These are phyloP conservation scores for Castanea mollissima DNA, from an alignment of 306 rosid species.

Conservation along the genomic window DNA sequence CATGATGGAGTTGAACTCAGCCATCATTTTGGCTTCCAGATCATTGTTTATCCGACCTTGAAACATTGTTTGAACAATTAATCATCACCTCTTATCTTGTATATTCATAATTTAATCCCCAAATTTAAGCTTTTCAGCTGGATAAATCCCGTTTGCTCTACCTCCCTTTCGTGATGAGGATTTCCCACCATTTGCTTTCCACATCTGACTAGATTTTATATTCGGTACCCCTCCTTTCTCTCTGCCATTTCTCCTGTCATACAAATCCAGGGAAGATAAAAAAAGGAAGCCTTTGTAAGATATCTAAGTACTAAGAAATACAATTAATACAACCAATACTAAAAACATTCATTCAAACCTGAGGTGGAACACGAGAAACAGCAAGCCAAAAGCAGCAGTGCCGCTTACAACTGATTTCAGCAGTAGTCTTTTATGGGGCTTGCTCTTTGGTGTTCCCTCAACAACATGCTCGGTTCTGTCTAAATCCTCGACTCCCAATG, in stretches of 20 bases:
- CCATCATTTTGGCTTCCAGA: background rate
- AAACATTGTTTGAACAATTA: background rate
- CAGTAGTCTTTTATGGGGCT: constrained; percentile 30
- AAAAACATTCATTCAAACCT: constrained; percentile 38
- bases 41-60: background rate
- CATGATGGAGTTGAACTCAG: background rate
- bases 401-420: constrained; percentile 49
- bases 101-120: background rate
- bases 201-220: constrained; percentile 19
- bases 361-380: constrained; percentile 34
- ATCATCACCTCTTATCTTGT: background rate
- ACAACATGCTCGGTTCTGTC: constrained; percentile 1
- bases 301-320: background rate
- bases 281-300: constrained; percentile 3
- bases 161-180: constrained; percentile 12
- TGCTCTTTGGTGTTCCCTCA: constrained; percentile 21
- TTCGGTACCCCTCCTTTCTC: constrained; percentile 30
- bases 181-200: constrained; percentile 30
- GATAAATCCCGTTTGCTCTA: constrained; percentile 34
- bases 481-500: constrained; percentile 13
- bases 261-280: background rate
- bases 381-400: constrained; percentile 43
- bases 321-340: background rate
- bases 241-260: constrained; percentile 29
- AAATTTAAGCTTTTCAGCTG: constrained; percentile 38